Evolutionary conservation across 2,329 filamentous ascomycete genomes (phyloP).

Genomic region (Diplodia intermedia): DNA sequence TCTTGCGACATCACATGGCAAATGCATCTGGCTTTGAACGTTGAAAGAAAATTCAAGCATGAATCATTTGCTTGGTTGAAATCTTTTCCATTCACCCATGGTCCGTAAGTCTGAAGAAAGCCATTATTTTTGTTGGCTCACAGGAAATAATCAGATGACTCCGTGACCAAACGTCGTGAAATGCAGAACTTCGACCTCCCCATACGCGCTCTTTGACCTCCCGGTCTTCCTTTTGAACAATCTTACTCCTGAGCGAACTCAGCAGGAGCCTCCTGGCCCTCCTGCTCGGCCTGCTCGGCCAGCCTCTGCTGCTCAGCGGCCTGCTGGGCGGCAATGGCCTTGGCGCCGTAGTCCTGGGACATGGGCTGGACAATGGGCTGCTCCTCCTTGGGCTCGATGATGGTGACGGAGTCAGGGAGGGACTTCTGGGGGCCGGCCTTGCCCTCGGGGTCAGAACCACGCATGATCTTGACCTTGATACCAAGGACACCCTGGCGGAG

Average conservation of each 20-base stretch:
- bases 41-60: constrained; percentile 20
- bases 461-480: constrained; percentile 99
- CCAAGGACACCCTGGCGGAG: constrained; percentile 99
- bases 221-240: constrained; percentile 25
- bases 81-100: constrained; percentile 32
- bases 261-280: constrained; percentile 44
- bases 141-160: constrained; percentile 32
- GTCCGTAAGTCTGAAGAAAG: constrained; percentile 33
- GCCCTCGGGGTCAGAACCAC: constrained; percentile 98
- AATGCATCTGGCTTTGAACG: not conserved
- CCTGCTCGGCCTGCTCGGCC: constrained; percentile 64
- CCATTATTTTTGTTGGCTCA: constrained; percentile 32
- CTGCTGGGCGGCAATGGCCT: constrained; percentile 75
- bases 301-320: constrained; percentile 67
- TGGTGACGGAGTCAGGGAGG: constrained; percentile 97
- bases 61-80: constrained; percentile 22
- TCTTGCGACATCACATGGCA: not conserved
- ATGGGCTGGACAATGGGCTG: constrained; percentile 91
- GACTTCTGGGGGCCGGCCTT: constrained; percentile 98
- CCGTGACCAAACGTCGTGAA: constrained; percentile 34
- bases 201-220: constrained; percentile 25
- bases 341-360: constrained; percentile 98
- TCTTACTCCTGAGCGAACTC: constrained; percentile 32
- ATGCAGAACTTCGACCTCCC: constrained; percentile 32
- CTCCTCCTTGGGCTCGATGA: constrained; percentile 99